Evolutionary conservation across 495 filamentous ascomycete species (phyloP).

Genomic region (Penicillium chermesinum): DNA sequence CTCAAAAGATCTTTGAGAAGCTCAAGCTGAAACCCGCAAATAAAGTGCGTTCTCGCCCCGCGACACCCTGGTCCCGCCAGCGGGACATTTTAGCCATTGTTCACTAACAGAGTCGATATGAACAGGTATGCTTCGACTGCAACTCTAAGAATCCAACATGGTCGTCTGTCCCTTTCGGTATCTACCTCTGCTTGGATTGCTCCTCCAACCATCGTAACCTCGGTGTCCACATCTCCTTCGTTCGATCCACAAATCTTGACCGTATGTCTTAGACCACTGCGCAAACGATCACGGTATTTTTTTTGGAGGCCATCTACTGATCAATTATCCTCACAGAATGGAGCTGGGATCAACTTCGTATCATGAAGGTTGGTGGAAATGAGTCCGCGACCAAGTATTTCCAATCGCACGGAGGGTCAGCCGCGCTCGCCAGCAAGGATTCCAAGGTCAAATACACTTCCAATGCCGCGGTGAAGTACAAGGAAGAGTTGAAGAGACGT

Average conservation of each 20-base stretch:
- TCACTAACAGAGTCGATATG: constrained; percentile 16
- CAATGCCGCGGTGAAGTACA: constrained; percentile 86
- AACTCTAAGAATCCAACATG: constrained; percentile 95
- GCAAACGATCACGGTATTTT: no score
- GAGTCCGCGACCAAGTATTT: constrained; percentile 98
- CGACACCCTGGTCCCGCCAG: constrained; percentile 17
- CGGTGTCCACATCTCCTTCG: constrained; percentile 95
- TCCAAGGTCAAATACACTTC: constrained; percentile 94
- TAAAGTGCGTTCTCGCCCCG: constrained; percentile 58
- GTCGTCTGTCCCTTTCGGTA: constrained; percentile 95
- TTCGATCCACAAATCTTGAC: constrained; percentile 95
- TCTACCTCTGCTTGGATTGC: constrained; percentile 97
- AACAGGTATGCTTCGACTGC: constrained; percentile 94
- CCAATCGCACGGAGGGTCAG: constrained; percentile 89
- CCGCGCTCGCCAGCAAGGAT: constrained; percentile 91
- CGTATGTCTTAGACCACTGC: constrained; percentile 56
- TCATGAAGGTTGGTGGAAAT: constrained; percentile 99
- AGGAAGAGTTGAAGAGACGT: constrained; percentile 84
- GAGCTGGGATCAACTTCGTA: constrained; percentile 97
- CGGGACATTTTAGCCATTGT: constrained; percentile 15
- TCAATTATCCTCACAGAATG: no score
- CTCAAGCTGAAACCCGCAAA: constrained; percentile 89
- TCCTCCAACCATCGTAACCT: constrained; percentile 88
- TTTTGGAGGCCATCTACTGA: no score
- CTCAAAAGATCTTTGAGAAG: constrained; percentile 97